Evolutionary conservation across 1,284 basidiomycete genomes (phyloP).

Genomic region (Malassezia dermatis): DNA sequence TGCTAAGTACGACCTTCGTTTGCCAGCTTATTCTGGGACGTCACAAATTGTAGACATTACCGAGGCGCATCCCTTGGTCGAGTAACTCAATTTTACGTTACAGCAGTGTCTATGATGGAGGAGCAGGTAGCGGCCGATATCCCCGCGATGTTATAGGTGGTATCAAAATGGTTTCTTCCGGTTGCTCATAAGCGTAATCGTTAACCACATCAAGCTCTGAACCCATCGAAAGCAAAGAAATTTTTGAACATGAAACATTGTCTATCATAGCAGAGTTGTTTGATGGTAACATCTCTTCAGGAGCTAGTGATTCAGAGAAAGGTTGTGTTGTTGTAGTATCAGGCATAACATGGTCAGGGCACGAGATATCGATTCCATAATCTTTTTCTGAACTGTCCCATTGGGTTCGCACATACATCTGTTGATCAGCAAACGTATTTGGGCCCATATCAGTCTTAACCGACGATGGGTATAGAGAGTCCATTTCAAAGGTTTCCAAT

Average conservation of each 20-base stretch:
- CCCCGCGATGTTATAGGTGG: background rate
- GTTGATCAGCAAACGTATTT: background rate
- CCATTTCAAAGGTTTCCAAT: background rate
- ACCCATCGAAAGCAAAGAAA: background rate
- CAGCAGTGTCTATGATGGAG: background rate
- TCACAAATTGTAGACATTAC: constrained; percentile 45
- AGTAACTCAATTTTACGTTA: background rate
- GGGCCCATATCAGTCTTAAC: background rate
- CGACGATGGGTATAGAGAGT: background rate
- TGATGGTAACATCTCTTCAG: background rate
- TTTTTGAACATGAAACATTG: background rate
- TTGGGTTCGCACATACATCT: background rate
- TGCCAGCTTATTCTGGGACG: constrained; percentile 32
- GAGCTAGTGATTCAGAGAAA: background rate
- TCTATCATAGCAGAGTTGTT: background rate
- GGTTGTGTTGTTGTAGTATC: background rate
- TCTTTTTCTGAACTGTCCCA: background rate
- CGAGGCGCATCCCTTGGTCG: constrained; percentile 7
- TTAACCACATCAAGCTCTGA: background rate
- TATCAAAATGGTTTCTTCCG: background rate
- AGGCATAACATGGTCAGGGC: background rate
- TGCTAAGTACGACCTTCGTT: constrained; percentile 25
- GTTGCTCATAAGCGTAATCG: background rate
- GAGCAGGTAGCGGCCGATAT: background rate
- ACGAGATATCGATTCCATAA: background rate